Evolutionary conservation across 1,284 basidiomycete genomes (phyloP), one percentile per base, ranked within the genome.

Genomic region (Apiotrichum gamsii): DNA sequence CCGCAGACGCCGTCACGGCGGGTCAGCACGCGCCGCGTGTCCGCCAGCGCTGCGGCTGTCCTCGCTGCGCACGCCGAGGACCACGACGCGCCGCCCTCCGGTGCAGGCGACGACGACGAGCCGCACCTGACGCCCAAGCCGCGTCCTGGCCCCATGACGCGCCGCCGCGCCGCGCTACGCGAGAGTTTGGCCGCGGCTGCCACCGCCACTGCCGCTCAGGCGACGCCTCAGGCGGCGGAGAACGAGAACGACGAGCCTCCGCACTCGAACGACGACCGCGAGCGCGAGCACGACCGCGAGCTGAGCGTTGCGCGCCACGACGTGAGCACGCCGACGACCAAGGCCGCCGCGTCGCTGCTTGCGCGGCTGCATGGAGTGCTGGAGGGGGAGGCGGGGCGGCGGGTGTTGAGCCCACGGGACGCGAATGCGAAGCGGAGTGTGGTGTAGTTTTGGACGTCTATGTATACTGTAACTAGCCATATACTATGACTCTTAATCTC

Each of bases 261-360:
- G n/a, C n/a, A n/a, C n/a, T 5, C 11, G 18, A 28, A 40, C 11
- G 14, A 46, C 21, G 18, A 21, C 28, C 35, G 29, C n/a, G 23
- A 20, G 14, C 8, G 16, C 24, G 37, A 35, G 5, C 25, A 23
- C 31, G 34, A 31, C 13, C 38, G n/a, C 3, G 34, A 16, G 14
- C 21, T 38, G 4, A 33, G 25, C 15, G 51, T 44, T 13, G 35
- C 32, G n/a, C 51, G 46, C n/a, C 51, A 52, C 30, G 53, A 54
- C 29, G 53, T 54, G 10, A 42, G 43, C 3, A 54, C 53, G 15
- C 49, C 53, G 2, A 37, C 31, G 3, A 40, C 31, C 14, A 51
- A 51, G 37, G 33, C 43, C n/a, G 45, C 50, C 3, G 46, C 53
- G 6, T 20, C 28, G 8, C 34, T 52, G 10, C 39, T 52, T 8